A percentile compares a stretch with the other conserved stretches of the same genome.
These are phyloP conservation scores for Drosera capensis DNA, from an alignment of 148 eudicot species.

Conservation along the genomic window DNA sequence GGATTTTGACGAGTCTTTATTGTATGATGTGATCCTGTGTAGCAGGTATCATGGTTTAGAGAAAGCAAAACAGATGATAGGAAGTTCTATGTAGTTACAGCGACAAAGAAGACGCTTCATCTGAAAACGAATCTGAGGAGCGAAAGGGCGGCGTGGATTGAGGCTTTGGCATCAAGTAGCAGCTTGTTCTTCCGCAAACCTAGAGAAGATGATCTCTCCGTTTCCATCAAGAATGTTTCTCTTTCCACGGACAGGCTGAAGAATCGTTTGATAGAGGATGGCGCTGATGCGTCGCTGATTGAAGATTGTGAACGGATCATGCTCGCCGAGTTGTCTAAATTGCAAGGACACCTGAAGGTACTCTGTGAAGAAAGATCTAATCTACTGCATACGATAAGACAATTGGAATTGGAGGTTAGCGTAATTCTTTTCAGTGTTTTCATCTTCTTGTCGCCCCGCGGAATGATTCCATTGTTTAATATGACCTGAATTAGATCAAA, in stretches of 20 bases:
- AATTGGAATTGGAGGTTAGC: conserved; percentile 42
- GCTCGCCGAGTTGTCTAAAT: conserved; percentile 52
- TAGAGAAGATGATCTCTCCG: conserved; percentile 23
- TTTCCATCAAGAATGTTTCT: conserved; percentile 35
- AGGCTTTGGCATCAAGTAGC: conserved; percentile 50
- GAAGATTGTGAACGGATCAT: conserved; percentile 81
- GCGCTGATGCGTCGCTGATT: conserved; percentile 44
- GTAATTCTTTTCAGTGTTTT: not conserved
- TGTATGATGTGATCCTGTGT: no score
- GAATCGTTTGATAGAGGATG: conserved; percentile 57
- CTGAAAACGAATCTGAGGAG: conserved; percentile 46
- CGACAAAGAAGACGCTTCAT: conserved; percentile 83
- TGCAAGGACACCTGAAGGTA: conserved; percentile 47
- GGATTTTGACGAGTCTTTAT: not conserved
- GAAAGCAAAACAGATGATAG: conserved; percentile 72
- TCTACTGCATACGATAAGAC: conserved; percentile 69
- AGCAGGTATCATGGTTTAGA: conserved; percentile 73
- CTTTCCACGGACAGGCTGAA: conserved; percentile 58
- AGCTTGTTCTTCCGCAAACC: conserved; percentile 35
- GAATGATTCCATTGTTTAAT: no score
- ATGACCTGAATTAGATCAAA: no score
- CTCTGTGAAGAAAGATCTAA: conserved; percentile 58
- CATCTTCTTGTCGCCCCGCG: no score
- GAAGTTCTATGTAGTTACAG: conserved; percentile 79
- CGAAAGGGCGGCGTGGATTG: conserved; percentile 65